Evolutionary conservation across 1,284 basidiomycete species (phyloP), one percentile per base, ranked within the genome.

Genomic region (Trichosporon asahii): DNA sequence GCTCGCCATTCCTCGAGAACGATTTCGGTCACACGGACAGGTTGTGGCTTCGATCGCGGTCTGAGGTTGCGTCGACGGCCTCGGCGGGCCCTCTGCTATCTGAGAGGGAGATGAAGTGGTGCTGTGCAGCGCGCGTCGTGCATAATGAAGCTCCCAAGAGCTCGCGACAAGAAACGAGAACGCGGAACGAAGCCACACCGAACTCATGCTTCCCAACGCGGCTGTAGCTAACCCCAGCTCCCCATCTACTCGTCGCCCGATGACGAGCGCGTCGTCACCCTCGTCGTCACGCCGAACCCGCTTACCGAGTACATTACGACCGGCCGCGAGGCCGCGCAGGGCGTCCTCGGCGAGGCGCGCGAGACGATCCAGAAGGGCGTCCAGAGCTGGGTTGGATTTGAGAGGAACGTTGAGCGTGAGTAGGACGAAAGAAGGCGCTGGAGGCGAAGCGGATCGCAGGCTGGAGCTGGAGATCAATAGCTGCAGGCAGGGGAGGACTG

Each of bases 361-460:
- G 84, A 85, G 0, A 86, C 88, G 65, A 89, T 93, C 46, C 90
- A 93, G 76, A 86, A 85, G 2, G 87, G 89, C 57, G 88, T 95
- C 11, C 88, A 88, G 25, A 86, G 85, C 72, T 95, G 93, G 93
- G 91, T 96, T 76, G 88, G 87, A 25, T 86, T 94, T 61, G 93
- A 95, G 79, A 87, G 90, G 74, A 86, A 87, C 18, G 89, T 94
- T 55, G 93, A 95, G 85, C 84, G 94, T 94, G 80, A 78, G 93
- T 88, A 2, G 4, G 4, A 9, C 9, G 12, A 31, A 15, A 6
- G 53, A 21, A 11, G 8, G 1, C 21, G 49, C 37, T 33, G 12
- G 3, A 44, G 40, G 15, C 15, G 35, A 33, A 40, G 11, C 27
- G 25, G 53, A 25, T 2, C 35, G 35, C 31, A 37, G n/a, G 9